phyloP scores from a whole-genome alignment of 2,329 filamentous ascomycete species.

The Endocalyx cinctus region DNA sequence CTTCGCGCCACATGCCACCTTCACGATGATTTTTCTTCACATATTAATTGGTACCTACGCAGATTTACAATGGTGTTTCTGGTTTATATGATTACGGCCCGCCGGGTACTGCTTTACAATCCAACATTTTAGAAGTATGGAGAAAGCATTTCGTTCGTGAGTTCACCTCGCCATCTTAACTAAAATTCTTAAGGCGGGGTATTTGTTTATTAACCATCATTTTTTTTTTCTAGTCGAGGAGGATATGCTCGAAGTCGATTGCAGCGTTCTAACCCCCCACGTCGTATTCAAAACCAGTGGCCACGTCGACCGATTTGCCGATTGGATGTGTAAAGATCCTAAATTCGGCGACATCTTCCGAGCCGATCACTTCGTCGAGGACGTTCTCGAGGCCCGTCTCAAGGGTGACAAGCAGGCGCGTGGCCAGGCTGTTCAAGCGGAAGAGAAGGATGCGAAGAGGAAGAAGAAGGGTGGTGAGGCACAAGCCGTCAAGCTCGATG shows the following conservation, averaged over 20 bases:
- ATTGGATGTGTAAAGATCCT: conserved; percentile 99
- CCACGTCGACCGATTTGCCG: conserved; percentile 96
- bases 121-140: conserved; percentile 85
- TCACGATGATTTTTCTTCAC: too few species aligned
- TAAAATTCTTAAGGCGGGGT: conserved; percentile 58
- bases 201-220: conserved; percentile 60
- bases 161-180: conserved; percentile 51
- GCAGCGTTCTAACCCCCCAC: conserved; percentile 87
- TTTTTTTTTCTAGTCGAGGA: conserved; percentile 60
- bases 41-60: background rate
- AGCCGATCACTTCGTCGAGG: conserved; percentile 94
- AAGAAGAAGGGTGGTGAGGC: conserved; percentile 65
- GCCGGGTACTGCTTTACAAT: conserved; percentile 78
- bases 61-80: conserved; percentile 81
- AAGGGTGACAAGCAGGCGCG: conserved; percentile 92
- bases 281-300: conserved; percentile 93
- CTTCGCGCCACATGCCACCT: too few species aligned
- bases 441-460: conserved; percentile 63
- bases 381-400: conserved; percentile 79
- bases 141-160: conserved; percentile 78
- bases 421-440: conserved; percentile 72
- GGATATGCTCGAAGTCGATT: conserved; percentile 94
- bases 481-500: conserved; percentile 79
- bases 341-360: conserved; percentile 96
- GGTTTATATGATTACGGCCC: conserved; percentile 94